These are phyloP conservation scores for Globisporangium megalacanthum DNA, from an alignment of 352 stramenopile species.

Conservation along the genomic window DNA sequence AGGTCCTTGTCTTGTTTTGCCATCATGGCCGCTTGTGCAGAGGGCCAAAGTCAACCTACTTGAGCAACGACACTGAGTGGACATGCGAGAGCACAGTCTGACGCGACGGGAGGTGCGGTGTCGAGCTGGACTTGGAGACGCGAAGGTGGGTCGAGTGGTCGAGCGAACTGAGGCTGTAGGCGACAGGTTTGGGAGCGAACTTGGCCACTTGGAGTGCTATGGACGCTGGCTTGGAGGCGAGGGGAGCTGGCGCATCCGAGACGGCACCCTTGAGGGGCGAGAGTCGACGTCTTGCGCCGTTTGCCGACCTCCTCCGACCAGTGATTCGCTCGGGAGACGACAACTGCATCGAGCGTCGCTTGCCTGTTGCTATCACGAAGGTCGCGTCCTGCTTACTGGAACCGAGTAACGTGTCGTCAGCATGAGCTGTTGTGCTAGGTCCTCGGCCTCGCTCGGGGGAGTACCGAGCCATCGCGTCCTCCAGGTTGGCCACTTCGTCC, in stretches of 20 bases:
- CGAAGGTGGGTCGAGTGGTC: constrained; percentile 3
- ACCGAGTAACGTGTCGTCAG: background rate
- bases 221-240: background rate
- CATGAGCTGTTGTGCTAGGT: background rate
- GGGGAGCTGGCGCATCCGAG: background rate
- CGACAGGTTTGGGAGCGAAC: constrained; percentile 12
- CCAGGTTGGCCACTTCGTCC: constrained; percentile 12
- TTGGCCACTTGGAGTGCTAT: constrained; percentile 12
- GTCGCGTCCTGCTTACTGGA: constrained; percentile 2
- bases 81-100: constrained; percentile 3
- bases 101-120: background rate
- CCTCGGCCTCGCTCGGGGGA: constrained; percentile 1
- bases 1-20: no score
- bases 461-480: background rate
- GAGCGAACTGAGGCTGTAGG: constrained; percentile 16
- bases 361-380: background rate
- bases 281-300: background rate
- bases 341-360: background rate
- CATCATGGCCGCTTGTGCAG: background rate
- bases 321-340: background rate
- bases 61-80: background rate
- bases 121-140: constrained; percentile 1
- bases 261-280: constrained; percentile 5
- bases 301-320: background rate
- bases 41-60: background rate